phyloP scores from a whole-genome alignment of 345 rosid species.

The Salix udensis region DNA sequence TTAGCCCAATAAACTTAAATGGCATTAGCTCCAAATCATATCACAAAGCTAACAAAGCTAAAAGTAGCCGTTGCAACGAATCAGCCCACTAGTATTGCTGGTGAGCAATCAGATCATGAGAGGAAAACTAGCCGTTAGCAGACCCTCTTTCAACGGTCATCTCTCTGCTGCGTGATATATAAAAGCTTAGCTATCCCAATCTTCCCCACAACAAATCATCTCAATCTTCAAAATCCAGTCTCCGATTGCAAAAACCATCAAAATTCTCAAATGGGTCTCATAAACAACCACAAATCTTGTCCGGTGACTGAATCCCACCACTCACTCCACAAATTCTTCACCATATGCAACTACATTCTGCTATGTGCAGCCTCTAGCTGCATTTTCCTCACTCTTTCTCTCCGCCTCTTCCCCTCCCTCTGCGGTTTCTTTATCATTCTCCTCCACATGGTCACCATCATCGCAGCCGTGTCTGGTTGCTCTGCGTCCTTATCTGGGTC shows the following conservation, averaged over 20 bases:
- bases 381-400: conserved; percentile 43
- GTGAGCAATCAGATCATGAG: neutral
- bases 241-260: neutral
- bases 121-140: conserved; percentile 3
- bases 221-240: neutral
- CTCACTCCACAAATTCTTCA: conserved; percentile 20
- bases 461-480: conserved; percentile 67
- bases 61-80: conserved; percentile 1
- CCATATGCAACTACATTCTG: conserved; percentile 38
- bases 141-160: conserved; percentile 5
- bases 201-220: neutral
- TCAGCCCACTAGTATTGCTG: neutral
- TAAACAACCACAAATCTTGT: conserved; percentile 1
- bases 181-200: neutral
- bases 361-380: conserved; percentile 37
- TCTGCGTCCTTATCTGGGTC: conserved; percentile 53
- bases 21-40: too few species aligned
- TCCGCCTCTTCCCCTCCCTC: conserved; percentile 57
- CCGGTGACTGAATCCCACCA: conserved; percentile 22
- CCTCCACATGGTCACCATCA: conserved; percentile 57
- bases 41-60: neutral
- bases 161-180: neutral
- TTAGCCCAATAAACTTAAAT: too few species aligned
- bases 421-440: conserved; percentile 58
- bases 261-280: conserved; percentile 12